Base-by-base conservation (phyloP, 2,329 filamentous ascomycete species). In the Microcyclospora tardicrescens region DNA sequence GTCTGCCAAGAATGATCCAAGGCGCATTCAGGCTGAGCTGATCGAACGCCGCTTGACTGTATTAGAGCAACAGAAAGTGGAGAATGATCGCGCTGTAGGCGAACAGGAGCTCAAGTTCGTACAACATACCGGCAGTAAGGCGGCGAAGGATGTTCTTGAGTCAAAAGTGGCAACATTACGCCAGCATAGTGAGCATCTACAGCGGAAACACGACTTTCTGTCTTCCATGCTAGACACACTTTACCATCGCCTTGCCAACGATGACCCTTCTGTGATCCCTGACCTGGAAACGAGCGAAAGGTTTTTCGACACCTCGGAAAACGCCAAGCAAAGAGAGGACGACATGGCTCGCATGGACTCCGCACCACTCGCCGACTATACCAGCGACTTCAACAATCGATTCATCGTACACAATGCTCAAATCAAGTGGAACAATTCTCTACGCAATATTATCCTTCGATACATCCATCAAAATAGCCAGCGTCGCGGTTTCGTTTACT, bases 351-450 rank as follows among this genome's bases (percentile, higher is more conserved):
- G 46, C 14, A 66, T 81, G 38, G 78, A 84, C 46, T 72, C 80
- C 2, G 76, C 79, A 2, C 75, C 80, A 1, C 74, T 79, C 3
- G 75, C 82, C 12, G 86, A 95, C 48, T 89, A 89, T 49, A 79
- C 84, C 35, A 94, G 83, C 59, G 87, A 96, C 57, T 98, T 95
- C 68, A 91, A 93, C 58, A 98, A 98, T 56, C 82, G 91, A 2
- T 98, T 98, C 65, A 89, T 96, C 51, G 82, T 98, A 37, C 91
- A 98, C 67, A 98, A 98, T 53, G 75, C 93, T 57, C 91, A 98
- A 55, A 67, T 98, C 41, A 98, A 98, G 61, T 98, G 91, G 91
- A 96, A 94, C 65, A 98, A 98, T 52, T 76, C 87, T 10, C 65
- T 98, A 29, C 78, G 91, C 42, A 96, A 98, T 56, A 95, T 95